phyloP scores from a whole-genome alignment of 371 early-diverging fungal genomes.

The Phascolomyces articulosus region DNA sequence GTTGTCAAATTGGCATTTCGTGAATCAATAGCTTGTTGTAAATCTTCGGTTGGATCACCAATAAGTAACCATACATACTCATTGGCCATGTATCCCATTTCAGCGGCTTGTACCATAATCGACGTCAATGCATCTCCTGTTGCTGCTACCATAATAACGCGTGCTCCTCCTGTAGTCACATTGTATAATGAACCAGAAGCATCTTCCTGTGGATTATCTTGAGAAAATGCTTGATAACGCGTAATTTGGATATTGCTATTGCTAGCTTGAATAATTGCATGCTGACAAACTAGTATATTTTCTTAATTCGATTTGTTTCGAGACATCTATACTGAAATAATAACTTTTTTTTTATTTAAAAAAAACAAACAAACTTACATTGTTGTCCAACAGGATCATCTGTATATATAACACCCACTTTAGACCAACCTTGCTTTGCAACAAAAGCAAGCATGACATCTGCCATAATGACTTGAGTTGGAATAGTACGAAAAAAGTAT shows the following conservation, averaged over 20 bases:
- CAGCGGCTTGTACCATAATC: slow-evolving; percentile 38
- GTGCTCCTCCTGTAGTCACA: slow-evolving; percentile 39
- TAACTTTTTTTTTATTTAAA: too few relatives aligned
- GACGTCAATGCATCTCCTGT: slow-evolving; percentile 26
- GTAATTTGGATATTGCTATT: slow-evolving; percentile 35
- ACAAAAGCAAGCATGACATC: slow-evolving; percentile 54
- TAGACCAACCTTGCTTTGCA: slow-evolving; percentile 46
- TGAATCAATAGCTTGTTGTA: slow-evolving; percentile 23
- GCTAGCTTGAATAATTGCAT: slow-evolving; percentile 39
- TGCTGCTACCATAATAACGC: slow-evolving; percentile 49
- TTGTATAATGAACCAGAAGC: slow-evolving; percentile 24
- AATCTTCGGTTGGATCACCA: slow-evolving; percentile 39
- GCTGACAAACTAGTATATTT: slow-evolving; percentile 44
- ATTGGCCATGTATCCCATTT: slow-evolving; percentile 30
- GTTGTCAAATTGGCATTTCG: slow-evolving; percentile 25
- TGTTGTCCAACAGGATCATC: slow-evolving; percentile 54
- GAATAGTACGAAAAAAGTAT: slow-evolving; percentile 60
- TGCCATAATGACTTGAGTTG: slow-evolving; percentile 46
- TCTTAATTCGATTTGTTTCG: too few relatives aligned
- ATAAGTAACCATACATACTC: slow-evolving; percentile 62
- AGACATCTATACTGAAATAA: too few relatives aligned
- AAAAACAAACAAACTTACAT: too few relatives aligned
- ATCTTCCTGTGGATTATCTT: slow-evolving; percentile 21
- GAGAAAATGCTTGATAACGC: slow-evolving; percentile 36
- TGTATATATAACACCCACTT: slow-evolving; percentile 49